Evolutionary conservation across 2,329 filamentous ascomycete species (phyloP), one percentile per base, ranked within the genome.

Genomic region (Aspergillaceae sp.): DNA sequence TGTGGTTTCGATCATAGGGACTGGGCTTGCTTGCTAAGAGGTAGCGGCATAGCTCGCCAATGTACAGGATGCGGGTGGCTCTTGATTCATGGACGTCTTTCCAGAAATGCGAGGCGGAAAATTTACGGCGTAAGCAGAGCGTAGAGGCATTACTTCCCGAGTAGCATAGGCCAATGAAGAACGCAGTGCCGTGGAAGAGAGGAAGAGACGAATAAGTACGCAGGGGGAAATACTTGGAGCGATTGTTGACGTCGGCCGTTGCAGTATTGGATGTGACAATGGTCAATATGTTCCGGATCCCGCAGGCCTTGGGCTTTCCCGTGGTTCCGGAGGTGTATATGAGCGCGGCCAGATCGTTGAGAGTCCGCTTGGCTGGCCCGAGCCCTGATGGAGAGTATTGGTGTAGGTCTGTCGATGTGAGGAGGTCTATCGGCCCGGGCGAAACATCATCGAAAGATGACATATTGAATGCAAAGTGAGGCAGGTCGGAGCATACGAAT

Each of bases 271-370:
- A 66, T 3, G 66, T 68, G 6, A 65, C 49, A 5, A 68, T 44
- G 19, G 67, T 53, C 48, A 67, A 58, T 49, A 63, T 60, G 47
- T 72, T 72, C 37, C 60, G 61, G 4, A 72, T 60, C 7, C 58
- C 66, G 49, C 69, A 72, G 5, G 70, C 69, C 56, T 73, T 73
- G n/a, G 70, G 70, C 19, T 67, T 70, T 11, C 70, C 70, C 3
- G 70, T 73, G 19, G 72, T 75, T 4, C 73, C 72, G 7, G 72
- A 74, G 1, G 72, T 75, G 51, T 72, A 75, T 34, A 74, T 72
- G 4, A 74, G 55, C 1, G 58, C 57, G 5, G 58, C 57, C 6
- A 71, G 49, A 30, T 73, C 69, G 34, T 56, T 55, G 1, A 59
- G 55, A 3, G 52, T 61, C 34, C 61, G 56, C 48, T 68, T 70